Conservation (phyloP, 192 early-diverging fungal genomes). For the Obelidium mucronatum region DNA sequence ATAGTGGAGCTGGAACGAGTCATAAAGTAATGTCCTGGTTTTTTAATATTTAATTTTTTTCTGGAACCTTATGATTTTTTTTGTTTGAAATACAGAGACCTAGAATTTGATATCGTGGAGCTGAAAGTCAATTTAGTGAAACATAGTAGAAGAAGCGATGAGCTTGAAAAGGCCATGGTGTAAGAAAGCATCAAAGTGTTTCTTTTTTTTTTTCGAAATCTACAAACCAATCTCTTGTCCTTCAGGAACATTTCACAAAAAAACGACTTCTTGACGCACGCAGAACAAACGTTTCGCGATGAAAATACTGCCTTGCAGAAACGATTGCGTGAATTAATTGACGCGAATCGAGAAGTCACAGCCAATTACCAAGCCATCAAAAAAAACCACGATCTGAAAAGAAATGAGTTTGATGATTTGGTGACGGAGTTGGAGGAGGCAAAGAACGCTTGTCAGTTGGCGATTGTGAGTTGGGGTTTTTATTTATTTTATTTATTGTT, state of each 20-base stretch:
- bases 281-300: constrained; percentile 50
- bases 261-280: constrained; percentile 49
- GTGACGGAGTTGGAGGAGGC: constrained; percentile 62
- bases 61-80: background rate
- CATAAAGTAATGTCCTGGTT: constrained; percentile 35
- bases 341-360: constrained; percentile 62
- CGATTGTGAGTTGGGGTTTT: constrained; percentile 44
- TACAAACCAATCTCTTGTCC: background rate
- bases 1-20: constrained; percentile 45
- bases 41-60: background rate
- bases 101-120: constrained; percentile 58
- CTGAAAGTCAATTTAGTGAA: constrained; percentile 51
- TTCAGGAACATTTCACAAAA: constrained; percentile 48
- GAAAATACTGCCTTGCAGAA: constrained; percentile 61
- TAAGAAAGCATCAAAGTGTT: constrained; percentile 20
- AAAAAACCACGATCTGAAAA: constrained; percentile 63
- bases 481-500: background rate
- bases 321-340: constrained; percentile 61
- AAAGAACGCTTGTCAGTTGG: constrained; percentile 62
- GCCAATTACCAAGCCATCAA: constrained; percentile 62
- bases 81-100: constrained; percentile 35
- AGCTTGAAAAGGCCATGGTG: constrained; percentile 47
- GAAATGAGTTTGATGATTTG: constrained; percentile 58
- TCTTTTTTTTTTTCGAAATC: background rate
- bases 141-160: constrained; percentile 42